Base-by-base conservation (phyloP, 352 stramenopile species). In the Pythium guiyangense region DNA sequence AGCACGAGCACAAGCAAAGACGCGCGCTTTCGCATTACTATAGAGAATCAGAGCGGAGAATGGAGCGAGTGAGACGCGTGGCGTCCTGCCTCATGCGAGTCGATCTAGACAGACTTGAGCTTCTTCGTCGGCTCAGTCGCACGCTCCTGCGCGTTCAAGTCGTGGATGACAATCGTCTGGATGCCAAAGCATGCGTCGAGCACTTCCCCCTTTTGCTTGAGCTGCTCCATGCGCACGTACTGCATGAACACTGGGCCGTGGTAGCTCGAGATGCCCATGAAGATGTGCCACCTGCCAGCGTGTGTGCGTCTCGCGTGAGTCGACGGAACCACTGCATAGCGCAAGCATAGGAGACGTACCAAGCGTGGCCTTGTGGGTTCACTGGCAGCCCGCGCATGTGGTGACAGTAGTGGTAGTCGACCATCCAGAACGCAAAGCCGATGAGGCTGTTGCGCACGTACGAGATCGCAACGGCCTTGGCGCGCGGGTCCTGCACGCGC, bases 191-290 rank as follows among this genome's bases (percentile, higher is more conserved):
- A 64, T n/a, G 68, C 74, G 40, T 77, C 56, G 31, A 69, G 59
- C 52, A 92, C 83, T 44, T 73, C 58, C 17, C 70, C 69, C 51
- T 87, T 87, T 43, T 77, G 71, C 67, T 92, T 56, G 12, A 86
- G 75, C 65, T 92, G 72, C 57, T 90, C 79, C 63, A 86, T 82
- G 14, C 84, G 81, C 52, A 92, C 79, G 69, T 89, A 94, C 60
- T 94, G 81, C 84, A 92, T 92, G 49, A 94, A 94, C 26, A 94
- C 75, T 0, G 81, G 79, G 1, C 84, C 84, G 55, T 90, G 70
- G 63, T 94, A 94, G 6, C 64, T 80, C 44, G 79, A 84, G 18
- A 94, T 74, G 37, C 81, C 79, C 70, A 88, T 90, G 65, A 94
- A 86, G 17, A 90, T 66, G 63, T 94, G 84, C 84, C 84, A 94